Evolutionary conservation across 106 monocot genomes (phyloP).

Genomic region (Platanthera guangdongensis): DNA sequence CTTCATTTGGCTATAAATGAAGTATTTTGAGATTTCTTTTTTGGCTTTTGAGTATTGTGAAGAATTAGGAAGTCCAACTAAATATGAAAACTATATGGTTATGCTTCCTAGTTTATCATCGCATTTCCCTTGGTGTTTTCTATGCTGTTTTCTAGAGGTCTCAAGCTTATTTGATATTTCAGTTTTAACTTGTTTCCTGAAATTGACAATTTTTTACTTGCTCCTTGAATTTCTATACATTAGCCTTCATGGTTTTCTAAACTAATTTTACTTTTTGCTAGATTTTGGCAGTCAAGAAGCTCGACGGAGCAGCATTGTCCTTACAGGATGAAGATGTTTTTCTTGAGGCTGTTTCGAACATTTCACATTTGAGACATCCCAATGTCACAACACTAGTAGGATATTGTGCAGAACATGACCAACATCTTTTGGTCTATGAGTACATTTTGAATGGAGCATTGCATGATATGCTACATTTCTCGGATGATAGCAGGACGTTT

Average conservation of each 20-base stretch:
- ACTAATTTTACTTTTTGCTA: constrained; percentile 11
- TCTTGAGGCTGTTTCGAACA: constrained; percentile 79
- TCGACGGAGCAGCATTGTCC: constrained; percentile 66
- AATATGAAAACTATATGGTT: neutral
- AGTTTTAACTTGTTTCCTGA: neutral
- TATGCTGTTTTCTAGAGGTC: neutral
- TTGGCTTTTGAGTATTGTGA: neutral
- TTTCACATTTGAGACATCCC: constrained; percentile 72
- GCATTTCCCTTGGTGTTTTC: neutral
- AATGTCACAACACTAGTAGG: constrained; percentile 61
- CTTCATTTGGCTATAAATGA: neutral
- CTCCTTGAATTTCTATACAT: neutral
- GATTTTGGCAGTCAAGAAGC: constrained; percentile 87
- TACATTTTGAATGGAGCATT: constrained; percentile 71
- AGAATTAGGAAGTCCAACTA: neutral
- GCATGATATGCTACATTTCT: constrained; percentile 69
- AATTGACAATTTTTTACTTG: neutral
- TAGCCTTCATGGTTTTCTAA: neutral
- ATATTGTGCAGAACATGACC: constrained; percentile 78
- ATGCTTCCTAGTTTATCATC: neutral
- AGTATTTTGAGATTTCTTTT: neutral
- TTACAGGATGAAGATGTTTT: constrained; percentile 81
- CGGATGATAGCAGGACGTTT: constrained; percentile 47
- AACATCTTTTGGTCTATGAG: constrained; percentile 74
- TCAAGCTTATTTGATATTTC: neutral